Evolutionary conservation across 306 rosid genomes (phyloP).

Genomic region (Acacia crassicarpa): DNA sequence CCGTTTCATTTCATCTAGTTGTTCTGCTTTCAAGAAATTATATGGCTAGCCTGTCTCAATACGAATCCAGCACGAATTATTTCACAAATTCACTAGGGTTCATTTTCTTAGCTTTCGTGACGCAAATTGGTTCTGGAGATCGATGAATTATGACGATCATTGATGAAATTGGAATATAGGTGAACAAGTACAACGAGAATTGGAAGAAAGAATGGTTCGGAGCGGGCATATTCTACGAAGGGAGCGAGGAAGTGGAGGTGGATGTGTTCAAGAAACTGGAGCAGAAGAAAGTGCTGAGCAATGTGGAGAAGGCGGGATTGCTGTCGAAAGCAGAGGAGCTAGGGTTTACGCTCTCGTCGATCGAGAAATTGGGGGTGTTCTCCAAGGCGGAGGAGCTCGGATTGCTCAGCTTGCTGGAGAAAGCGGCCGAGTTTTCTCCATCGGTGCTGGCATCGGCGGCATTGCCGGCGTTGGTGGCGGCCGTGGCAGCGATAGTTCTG

Average conservation of each 20-base stretch:
- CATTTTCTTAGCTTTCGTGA: neutral
- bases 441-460: conserved; percentile 73
- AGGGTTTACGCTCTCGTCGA: conserved; percentile 81
- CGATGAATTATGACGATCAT: no score
- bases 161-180: conserved; percentile 43
- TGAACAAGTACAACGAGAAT: conserved; percentile 71
- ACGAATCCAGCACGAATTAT: neutral
- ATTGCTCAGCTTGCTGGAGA: conserved; percentile 78
- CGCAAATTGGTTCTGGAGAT: neutral
- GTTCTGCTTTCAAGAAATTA: neutral
- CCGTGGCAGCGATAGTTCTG: conserved; percentile 55
- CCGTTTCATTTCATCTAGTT: neutral
- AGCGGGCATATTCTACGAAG: conserved; percentile 88
- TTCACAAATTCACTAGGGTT: neutral
- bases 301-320: conserved; percentile 80
- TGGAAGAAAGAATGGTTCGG: conserved; percentile 98
- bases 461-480: conserved; percentile 66
- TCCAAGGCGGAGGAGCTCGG: conserved; percentile 94
- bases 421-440: conserved; percentile 52
- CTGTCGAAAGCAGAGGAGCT: conserved; percentile 83
- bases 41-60: neutral
- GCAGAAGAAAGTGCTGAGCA: conserved; percentile 80
- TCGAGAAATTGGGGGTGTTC: conserved; percentile 81
- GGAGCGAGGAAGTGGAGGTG: conserved; percentile 77
- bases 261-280: conserved; percentile 94